phyloP scores from a whole-genome alignment of 805 yeast species.

The Saccharomycopsis fibuligera region DNA sequence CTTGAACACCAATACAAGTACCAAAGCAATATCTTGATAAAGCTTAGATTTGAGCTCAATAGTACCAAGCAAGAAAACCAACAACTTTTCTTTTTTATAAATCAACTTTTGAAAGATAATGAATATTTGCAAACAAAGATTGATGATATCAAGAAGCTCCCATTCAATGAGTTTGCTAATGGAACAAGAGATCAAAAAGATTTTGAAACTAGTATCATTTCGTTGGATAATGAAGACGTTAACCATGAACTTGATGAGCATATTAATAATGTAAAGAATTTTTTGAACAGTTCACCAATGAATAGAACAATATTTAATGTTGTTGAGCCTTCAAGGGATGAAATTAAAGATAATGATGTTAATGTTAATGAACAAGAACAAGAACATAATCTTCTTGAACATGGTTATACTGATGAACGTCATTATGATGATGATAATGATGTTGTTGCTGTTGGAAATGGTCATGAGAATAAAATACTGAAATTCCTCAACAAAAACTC shows the following conservation, averaged over 20 bases:
- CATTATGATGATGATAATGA: no score
- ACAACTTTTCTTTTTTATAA: constrained; percentile 14
- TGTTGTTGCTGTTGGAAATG: no score
- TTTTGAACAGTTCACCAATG: background rate
- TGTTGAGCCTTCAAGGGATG: background rate
- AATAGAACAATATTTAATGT: background rate
- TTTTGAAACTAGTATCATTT: background rate
- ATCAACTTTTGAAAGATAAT: constrained; percentile 16
- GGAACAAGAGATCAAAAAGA: background rate
- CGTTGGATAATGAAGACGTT: constrained; percentile 1
- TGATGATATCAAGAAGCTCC: background rate
- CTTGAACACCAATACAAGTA: constrained; percentile 10
- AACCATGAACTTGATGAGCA: constrained; percentile 7
- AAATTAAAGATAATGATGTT: background rate
- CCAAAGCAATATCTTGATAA: constrained; percentile 1
- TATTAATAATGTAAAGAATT: constrained; percentile 2
- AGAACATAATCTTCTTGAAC: no score
- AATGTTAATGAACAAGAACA: no score
- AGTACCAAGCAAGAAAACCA: constrained; percentile 15
- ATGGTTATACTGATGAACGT: no score
- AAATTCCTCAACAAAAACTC: no score
- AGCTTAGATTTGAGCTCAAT: constrained; percentile 11
- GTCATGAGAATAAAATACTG: no score
- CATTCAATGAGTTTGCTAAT: background rate
- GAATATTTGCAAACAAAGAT: constrained; percentile 8